phyloP scores from a whole-genome alignment of 1,139 yeast species.

The Cylindricascospora bacillispora region DNA sequence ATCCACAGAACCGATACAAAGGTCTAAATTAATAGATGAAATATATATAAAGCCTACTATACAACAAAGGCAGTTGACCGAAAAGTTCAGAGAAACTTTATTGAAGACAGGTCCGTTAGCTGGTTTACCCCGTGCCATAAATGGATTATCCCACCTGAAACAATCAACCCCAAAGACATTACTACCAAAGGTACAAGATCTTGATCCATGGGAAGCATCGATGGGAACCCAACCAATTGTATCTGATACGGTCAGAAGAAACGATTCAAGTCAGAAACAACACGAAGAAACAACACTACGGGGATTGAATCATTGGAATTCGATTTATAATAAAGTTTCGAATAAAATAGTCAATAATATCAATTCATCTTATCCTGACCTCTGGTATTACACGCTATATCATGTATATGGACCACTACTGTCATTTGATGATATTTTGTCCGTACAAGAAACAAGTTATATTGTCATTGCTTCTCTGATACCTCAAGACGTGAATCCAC shows the following conservation, averaged over 20 bases:
- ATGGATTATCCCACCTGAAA: slow-evolving; percentile 54
- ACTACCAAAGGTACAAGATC: slow-evolving; percentile 15
- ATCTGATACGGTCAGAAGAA: slow-evolving; percentile 6
- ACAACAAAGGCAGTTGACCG: slow-evolving; percentile 30
- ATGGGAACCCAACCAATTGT: slow-evolving; percentile 7
- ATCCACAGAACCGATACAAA: slow-evolving; percentile 5
- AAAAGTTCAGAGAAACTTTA: slow-evolving; percentile 57
- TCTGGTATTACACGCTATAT: slow-evolving; percentile 60
- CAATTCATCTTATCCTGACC: slow-evolving; percentile 68
- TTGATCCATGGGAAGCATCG: slow-evolving; percentile 17
- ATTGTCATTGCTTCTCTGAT: slow-evolving; percentile 70
- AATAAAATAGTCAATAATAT: slow-evolving; percentile 55
- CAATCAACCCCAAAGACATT: slow-evolving; percentile 47
- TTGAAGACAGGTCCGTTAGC: slow-evolving; percentile 63
- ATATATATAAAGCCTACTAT: slow-evolving; percentile 14
- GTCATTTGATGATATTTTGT: slow-evolving; percentile 50
- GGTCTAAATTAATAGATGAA: slow-evolving; percentile 9
- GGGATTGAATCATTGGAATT: slow-evolving; percentile 48
- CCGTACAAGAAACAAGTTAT: slow-evolving; percentile 61
- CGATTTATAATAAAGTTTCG: slow-evolving; percentile 65
- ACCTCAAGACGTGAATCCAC: slow-evolving; percentile 94
- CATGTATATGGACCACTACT: slow-evolving; percentile 71
- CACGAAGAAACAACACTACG: slow-evolving; percentile 4
- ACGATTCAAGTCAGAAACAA: slow-evolving; percentile 5
- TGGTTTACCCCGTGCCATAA: slow-evolving; percentile 76